phyloP scores from a whole-genome alignment of 495 filamentous ascomycete species.

The Penicillium ucsense region DNA sequence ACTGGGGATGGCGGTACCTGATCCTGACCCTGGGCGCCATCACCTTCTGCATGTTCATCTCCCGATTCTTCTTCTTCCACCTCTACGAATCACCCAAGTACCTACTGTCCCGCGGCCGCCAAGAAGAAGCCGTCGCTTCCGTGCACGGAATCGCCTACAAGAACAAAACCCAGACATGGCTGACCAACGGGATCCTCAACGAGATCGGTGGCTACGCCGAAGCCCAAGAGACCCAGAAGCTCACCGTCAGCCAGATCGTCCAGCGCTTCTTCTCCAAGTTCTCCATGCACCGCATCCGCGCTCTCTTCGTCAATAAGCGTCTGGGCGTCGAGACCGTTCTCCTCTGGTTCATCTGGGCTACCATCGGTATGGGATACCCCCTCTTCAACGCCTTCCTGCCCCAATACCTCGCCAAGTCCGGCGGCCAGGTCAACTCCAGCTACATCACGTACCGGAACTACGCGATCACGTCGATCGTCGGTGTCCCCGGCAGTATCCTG shows the following conservation, averaged over 20 bases:
- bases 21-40: slow-evolving; percentile 60
- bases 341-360: slow-evolving; percentile 49
- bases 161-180: slow-evolving; percentile 43
- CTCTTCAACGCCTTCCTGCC: slow-evolving; percentile 53
- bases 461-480: slow-evolving; percentile 48
- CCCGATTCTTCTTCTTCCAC: slow-evolving; percentile 68
- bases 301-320: slow-evolving; percentile 44
- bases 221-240: slow-evolving; percentile 21
- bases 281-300: slow-evolving; percentile 41
- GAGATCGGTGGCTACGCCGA: slow-evolving; percentile 41
- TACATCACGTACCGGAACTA: slow-evolving; percentile 52
- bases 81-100: slow-evolving; percentile 79
- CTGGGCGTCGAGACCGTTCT: slow-evolving; percentile 38
- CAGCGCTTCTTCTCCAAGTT: slow-evolving; percentile 45
- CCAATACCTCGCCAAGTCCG: slow-evolving; percentile 42
- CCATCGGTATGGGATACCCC: slow-evolving; percentile 48
- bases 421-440: slow-evolving; percentile 26
- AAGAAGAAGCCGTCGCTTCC: slow-evolving; percentile 62
- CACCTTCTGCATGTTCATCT: slow-evolving; percentile 57
- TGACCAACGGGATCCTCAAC: slow-evolving; percentile 43
- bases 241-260: slow-evolving; percentile 35
- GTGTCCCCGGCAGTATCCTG: slow-evolving; percentile 46
- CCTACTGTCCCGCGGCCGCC: slow-evolving; percentile 58
- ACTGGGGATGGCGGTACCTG: slow-evolving; percentile 81
- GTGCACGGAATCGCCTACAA: slow-evolving; percentile 52